A percentile compares a stretch with the other conserved stretches of the same genome.
Conservation (phyloP, 345 rosid genomes). For the Gossypium sturtianum region DNA sequence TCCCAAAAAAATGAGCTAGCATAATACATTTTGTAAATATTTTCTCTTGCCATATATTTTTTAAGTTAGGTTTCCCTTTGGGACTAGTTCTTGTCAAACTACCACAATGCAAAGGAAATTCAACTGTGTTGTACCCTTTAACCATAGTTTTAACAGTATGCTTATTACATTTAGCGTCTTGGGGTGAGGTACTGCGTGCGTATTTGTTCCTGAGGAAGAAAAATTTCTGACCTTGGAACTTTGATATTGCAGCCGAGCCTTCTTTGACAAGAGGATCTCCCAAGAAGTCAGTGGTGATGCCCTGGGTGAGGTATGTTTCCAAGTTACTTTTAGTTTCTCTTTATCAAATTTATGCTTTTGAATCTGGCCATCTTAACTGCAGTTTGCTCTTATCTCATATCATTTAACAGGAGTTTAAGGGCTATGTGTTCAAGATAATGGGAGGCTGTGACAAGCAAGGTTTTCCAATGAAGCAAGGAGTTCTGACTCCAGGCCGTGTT, state of each 20-base stretch:
- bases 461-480: constrained; percentile 92
- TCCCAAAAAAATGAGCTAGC: not conserved
- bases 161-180: not conserved
- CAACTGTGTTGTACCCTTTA: not conserved
- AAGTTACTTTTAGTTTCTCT: not conserved
- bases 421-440: constrained; percentile 81
- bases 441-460: constrained; percentile 95
- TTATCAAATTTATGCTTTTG: not conserved
- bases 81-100: not conserved
- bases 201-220: not conserved
- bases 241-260: constrained; percentile 49
- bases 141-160: not conserved
- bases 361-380: not conserved
- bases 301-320: constrained; percentile 56
- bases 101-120: not conserved
- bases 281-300: constrained; percentile 83
- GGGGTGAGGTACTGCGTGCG: not conserved
- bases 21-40: not conserved
- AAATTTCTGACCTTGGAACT: not conserved
- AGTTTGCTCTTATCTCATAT: not conserved
- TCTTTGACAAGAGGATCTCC: constrained; percentile 81
- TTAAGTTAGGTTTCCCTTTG: not conserved
- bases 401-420: constrained; percentile 60
- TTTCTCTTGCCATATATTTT: not conserved
- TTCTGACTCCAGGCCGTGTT: constrained; percentile 75